Percentiles rank a stretch among this genome's conserved stretches.
These are phyloP conservation scores for Poronia punctata DNA, from an alignment of 495 filamentous ascomycete species.

Conservation along the genomic window DNA sequence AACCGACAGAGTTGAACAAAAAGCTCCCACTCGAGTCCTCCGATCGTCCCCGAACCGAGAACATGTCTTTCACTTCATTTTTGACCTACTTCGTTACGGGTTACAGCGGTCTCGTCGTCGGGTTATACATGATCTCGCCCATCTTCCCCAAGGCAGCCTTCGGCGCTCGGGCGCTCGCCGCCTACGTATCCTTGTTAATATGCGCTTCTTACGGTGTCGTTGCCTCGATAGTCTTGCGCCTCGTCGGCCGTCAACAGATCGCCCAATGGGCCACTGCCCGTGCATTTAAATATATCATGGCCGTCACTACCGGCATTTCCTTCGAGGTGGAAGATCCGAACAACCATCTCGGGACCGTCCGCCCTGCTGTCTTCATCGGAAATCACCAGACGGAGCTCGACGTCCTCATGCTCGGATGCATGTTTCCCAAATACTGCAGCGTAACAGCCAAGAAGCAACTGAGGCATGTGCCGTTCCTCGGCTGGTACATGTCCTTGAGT, in stretches of 20 bases:
- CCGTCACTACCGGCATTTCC: slow-evolving; percentile 63
- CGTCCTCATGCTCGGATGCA: slow-evolving; percentile 76
- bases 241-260: slow-evolving; percentile 62
- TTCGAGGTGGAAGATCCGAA: slow-evolving; percentile 69
- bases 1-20: too few relatives aligned
- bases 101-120: slow-evolving; percentile 51
- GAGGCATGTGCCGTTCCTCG: slow-evolving; percentile 75
- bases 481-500: slow-evolving; percentile 91
- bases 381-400: slow-evolving; percentile 97
- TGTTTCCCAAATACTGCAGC: slow-evolving; percentile 87
- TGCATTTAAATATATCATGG: slow-evolving; percentile 77
- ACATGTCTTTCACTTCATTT: slow-evolving; percentile 30
- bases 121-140: slow-evolving; percentile 49
- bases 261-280: slow-evolving; percentile 82
- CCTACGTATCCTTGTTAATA: slow-evolving; percentile 57
- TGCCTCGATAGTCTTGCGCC: slow-evolving; percentile 62
- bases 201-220: slow-evolving; percentile 73
- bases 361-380: slow-evolving; percentile 84
- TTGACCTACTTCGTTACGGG: slow-evolving; percentile 50
- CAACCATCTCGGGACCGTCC: slow-evolving; percentile 51
- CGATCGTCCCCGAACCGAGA: slow-evolving; percentile 5
- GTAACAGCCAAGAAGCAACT: slow-evolving; percentile 90
- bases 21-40: neutral
- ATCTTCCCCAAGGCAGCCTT: slow-evolving; percentile 55
- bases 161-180: slow-evolving; percentile 63